Evolutionary conservation across 2,329 filamentous ascomycete species (phyloP).

Genomic region (Aspergillus sp.): DNA sequence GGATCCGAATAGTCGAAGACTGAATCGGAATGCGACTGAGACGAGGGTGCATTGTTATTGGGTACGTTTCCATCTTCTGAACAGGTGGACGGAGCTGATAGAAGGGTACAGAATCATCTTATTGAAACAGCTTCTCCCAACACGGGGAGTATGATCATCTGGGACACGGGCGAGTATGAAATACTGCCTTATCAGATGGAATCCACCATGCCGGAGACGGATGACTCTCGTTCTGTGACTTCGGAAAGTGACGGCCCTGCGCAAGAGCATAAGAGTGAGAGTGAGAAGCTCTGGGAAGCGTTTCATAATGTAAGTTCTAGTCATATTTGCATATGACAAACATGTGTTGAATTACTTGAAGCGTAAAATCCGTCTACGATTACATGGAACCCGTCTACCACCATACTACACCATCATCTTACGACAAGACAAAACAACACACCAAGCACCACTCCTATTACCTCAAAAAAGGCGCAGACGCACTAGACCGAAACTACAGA

Average conservation of each 20-base stretch:
- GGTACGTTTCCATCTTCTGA: slow-evolving; percentile 30
- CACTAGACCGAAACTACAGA: neutral
- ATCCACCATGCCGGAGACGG: slow-evolving; percentile 22
- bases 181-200: slow-evolving; percentile 42
- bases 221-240: slow-evolving; percentile 21
- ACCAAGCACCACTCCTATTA: slow-evolving; percentile 9
- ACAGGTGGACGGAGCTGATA: neutral
- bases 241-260: slow-evolving; percentile 6
- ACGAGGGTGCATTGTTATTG: slow-evolving; percentile 56
- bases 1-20: slow-evolving; percentile 48
- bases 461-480: slow-evolving; percentile 19
- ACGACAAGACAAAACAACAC: slow-evolving; percentile 37
- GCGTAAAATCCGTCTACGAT: slow-evolving; percentile 51
- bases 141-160: slow-evolving; percentile 56
- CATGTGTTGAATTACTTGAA: slow-evolving; percentile 7
- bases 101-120: slow-evolving; percentile 49
- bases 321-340: neutral
- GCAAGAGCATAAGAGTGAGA: slow-evolving; percentile 21
- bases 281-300: slow-evolving; percentile 44
- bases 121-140: slow-evolving; percentile 50
- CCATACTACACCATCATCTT: slow-evolving; percentile 48
- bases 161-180: slow-evolving; percentile 56
- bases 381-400: slow-evolving; percentile 51
- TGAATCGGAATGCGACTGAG: slow-evolving; percentile 56
- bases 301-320: slow-evolving; percentile 39